Evolutionary conservation across 768 basidiomycete species (phyloP).

Genomic region (Hemileccinum impolitum): DNA sequence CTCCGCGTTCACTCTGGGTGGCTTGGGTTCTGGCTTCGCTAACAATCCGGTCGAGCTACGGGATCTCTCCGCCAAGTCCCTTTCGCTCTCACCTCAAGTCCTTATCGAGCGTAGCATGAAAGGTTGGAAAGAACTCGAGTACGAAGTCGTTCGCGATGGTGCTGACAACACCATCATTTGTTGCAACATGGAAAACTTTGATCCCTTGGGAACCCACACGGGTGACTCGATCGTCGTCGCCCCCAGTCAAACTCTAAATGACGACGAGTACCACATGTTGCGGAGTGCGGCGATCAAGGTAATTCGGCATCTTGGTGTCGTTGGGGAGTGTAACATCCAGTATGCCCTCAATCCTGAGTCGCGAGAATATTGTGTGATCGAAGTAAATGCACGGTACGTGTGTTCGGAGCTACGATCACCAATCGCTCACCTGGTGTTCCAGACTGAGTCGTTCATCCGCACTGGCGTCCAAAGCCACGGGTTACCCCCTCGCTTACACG

Average conservation of each 20-base stretch:
- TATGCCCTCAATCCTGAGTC: constrained; percentile 94
- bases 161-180: constrained; percentile 99
- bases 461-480: constrained; percentile 97
- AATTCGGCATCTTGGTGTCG: constrained; percentile 84
- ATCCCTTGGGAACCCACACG: constrained; percentile 97
- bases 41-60: constrained; percentile 92
- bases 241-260: constrained; percentile 95
- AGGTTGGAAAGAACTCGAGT: constrained; percentile 99
- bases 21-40: constrained; percentile 97
- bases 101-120: constrained; percentile 98
- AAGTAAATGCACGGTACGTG: constrained; percentile 85
- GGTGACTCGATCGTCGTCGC: constrained; percentile 99
- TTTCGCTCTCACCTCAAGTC: constrained; percentile 90
- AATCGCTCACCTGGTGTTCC: constrained; percentile 3
- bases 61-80: constrained; percentile 87
- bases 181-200: constrained; percentile 99
- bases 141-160: constrained; percentile 97
- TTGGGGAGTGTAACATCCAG: constrained; percentile 97
- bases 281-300: constrained; percentile 97
- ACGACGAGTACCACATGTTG: constrained; percentile 99
- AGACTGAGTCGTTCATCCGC: constrained; percentile 87
- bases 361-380: constrained; percentile 96
- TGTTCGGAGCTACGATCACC: background rate
- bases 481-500: constrained; percentile 98
- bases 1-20: constrained; percentile 95